phyloP scores from a whole-genome alignment of 192 early-diverging fungal species.

The Polychytrium aggregatum region DNA sequence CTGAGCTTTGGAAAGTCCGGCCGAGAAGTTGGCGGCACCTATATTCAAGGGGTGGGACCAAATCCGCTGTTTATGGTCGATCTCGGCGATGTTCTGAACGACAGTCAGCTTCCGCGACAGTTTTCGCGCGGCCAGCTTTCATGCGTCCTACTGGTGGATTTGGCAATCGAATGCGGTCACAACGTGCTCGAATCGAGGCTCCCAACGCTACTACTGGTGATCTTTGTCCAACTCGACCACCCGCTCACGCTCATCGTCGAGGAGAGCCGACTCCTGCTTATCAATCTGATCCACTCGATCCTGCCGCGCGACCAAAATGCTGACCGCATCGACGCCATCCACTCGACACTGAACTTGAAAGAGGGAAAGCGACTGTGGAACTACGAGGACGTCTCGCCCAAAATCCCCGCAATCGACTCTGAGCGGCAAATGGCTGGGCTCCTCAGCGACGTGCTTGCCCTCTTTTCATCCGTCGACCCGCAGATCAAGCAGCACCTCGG shows the following conservation, averaged over 20 bases:
- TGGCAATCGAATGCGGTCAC: conserved; percentile 58
- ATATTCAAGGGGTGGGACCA: too few species aligned
- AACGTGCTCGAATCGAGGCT: conserved; percentile 50
- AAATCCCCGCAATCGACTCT: conserved; percentile 28
- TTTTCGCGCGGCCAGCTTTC: conserved; percentile 70
- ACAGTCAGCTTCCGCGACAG: conserved; percentile 49
- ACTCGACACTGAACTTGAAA: conserved; percentile 46
- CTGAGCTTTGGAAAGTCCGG: too few species aligned
- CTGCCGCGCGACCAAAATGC: conserved; percentile 24
- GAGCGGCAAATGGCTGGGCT: conserved; percentile 20
- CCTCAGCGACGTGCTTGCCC: conserved; percentile 28
- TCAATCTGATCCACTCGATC: conserved; percentile 66
- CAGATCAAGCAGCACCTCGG: conserved; percentile 50
- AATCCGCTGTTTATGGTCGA: conserved; percentile 57
- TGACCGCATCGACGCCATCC: conserved; percentile 17
- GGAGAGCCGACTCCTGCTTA: conserved; percentile 56
- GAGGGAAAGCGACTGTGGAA: conserved; percentile 70
- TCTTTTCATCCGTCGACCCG: conserved; percentile 32
- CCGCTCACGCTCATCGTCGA: conserved; percentile 66
- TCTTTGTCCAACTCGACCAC: conserved; percentile 77
- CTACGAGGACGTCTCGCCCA: conserved; percentile 63
- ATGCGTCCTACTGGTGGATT: conserved; percentile 67
- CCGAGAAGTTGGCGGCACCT: too few species aligned
- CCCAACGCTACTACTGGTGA: conserved; percentile 58
- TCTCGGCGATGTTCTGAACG: conserved; percentile 53